Conservation (phyloP, 352 stramenopile species). For the Phytopythium ostracodes region DNA sequence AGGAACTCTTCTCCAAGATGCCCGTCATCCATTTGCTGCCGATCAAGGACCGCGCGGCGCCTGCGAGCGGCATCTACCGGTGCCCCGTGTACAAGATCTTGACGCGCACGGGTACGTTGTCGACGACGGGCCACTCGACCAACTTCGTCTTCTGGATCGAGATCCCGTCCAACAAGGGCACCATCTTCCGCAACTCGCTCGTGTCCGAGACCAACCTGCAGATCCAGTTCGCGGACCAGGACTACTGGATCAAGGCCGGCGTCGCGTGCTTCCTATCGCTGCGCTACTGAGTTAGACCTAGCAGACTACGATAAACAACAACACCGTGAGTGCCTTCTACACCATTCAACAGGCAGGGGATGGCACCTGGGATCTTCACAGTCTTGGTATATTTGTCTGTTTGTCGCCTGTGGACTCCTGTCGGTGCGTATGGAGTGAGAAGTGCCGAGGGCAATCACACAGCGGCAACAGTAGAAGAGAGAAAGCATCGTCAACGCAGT, state of each 20-base stretch:
- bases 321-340: neutral
- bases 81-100: constrained; percentile 93
- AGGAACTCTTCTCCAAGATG: constrained; percentile 88
- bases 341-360: neutral
- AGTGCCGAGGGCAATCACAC: too few species aligned
- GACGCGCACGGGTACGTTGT: constrained; percentile 57
- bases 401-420: neutral
- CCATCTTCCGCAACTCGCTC: constrained; percentile 71
- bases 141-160: constrained; percentile 95
- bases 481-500: neutral
- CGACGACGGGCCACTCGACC: constrained; percentile 35
- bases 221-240: constrained; percentile 81
- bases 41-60: constrained; percentile 57
- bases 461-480: neutral
- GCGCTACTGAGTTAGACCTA: neutral
- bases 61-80: constrained; percentile 74
- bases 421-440: neutral
- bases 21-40: constrained; percentile 75
- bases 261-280: constrained; percentile 91
- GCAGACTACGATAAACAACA: neutral
- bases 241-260: constrained; percentile 92
- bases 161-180: constrained; percentile 76
- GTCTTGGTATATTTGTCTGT: constrained; percentile 3
- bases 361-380: neutral
- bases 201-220: constrained; percentile 89